Base-by-base conservation (phyloP, 192 early-diverging fungal genomes). In the Oehlia diaphana region DNA sequence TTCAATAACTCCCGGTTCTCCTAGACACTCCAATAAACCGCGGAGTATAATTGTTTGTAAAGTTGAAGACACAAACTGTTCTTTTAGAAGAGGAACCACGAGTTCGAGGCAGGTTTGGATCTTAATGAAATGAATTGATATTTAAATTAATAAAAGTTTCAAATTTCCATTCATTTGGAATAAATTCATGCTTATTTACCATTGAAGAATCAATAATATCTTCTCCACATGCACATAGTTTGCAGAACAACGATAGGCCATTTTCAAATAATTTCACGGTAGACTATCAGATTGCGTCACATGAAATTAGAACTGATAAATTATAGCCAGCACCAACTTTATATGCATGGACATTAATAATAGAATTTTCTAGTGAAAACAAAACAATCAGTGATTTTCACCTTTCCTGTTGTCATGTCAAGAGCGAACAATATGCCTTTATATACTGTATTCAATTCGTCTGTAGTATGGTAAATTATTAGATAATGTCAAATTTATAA, bases 221-320 rank as follows among this genome's bases (percentile, higher is more conserved):
- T 39, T 77, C 74, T 9, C 80, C 80, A 63, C 80, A 81, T 66
- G 35, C n/a, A 77, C 75, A 77, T 58, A 81, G 63, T 66, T 76
- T 74, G 28, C 64, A 50, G 28, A 81, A 68, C 33, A 81, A 50
- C 16, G 39, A 16, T 39, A 76, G 65, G 35, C 73, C 74, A 81
- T 61, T 81, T 68, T 68, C 72, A 64, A 77, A 69, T 23, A 76
- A 65, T 68, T 76, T 81, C 31, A 81, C 49, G 31, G 80, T 78
- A 23, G 73, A 76, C 80, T 81, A 44, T 73, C 37, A 79, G 33
- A 78, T 66, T 35, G 26, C 66, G 50, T 37, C 47, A 70, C 68
- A 70, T 70, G 33, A 58, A 70, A 70, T 70, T 70, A 70, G 68
- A 70, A 70, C 68, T 70, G 68, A 31, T 70, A 42, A 39, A 70